phyloP scores from a whole-genome alignment of 2,329 filamentous ascomycete genomes.

The Monilinia fructicola region DNA sequence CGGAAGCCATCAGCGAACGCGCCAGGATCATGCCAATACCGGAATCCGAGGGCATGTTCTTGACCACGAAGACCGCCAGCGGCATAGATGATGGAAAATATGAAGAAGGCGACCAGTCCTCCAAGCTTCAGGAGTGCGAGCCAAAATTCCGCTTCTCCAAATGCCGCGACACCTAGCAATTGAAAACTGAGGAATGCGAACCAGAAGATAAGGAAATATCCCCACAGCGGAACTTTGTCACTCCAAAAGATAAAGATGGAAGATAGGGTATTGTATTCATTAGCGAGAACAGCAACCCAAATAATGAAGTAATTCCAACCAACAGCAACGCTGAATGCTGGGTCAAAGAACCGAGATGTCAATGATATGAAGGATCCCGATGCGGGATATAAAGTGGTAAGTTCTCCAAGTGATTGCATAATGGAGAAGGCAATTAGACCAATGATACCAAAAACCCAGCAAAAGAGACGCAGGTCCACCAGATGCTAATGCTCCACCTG shows the following conservation, averaged over 20 bases:
- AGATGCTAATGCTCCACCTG: constrained; percentile 64
- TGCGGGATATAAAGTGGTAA: constrained; percentile 71
- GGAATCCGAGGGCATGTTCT: constrained; percentile 60
- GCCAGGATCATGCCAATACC: constrained; percentile 70
- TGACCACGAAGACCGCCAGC: constrained; percentile 63
- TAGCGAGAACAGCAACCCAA: constrained; percentile 53
- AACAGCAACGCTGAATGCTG: constrained; percentile 65
- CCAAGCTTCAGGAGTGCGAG: constrained; percentile 70
- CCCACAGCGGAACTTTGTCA: constrained; percentile 61
- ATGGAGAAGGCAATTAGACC: constrained; percentile 62
- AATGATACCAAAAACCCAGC: constrained; percentile 73
- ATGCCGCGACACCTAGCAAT: constrained; percentile 69
- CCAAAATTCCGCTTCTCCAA: constrained; percentile 81
- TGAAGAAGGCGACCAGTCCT: constrained; percentile 68
- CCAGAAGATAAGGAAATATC: constrained; percentile 73
- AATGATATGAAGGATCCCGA: constrained; percentile 71
- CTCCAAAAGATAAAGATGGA: constrained; percentile 67
- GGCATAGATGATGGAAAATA: constrained; percentile 72
- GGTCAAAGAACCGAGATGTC: constrained; percentile 69
- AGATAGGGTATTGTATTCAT: constrained; percentile 69
- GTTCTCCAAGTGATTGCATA: constrained; percentile 68
- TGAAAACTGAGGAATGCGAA: constrained; percentile 68
- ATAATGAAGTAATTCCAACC: constrained; percentile 47
- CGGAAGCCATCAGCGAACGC: constrained; percentile 69
- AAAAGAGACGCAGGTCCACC: constrained; percentile 71